A percentile compares a stretch with the other conserved stretches of the same genome.
Evolutionary conservation across 225 moss, liverwort and hornwort species (phyloP).

Genomic region (Pleurozium schreberi): DNA sequence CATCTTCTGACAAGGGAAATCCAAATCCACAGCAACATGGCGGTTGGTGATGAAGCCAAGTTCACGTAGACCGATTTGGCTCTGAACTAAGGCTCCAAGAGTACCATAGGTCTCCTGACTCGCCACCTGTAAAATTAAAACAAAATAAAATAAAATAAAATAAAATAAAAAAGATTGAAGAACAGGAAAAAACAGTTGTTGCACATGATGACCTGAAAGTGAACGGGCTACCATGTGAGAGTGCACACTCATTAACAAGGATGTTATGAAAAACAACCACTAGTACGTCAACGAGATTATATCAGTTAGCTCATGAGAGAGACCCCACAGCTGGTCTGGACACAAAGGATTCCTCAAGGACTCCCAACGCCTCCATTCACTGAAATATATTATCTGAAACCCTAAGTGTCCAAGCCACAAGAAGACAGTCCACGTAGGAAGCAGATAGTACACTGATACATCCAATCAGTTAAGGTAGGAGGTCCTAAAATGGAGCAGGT

Average conservation of each 20-base stretch:
- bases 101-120: conserved; percentile 47
- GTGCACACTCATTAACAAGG: neutral
- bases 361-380: neutral
- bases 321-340: neutral
- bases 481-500: too few species aligned
- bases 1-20: conserved; percentile 45
- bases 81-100: conserved; percentile 44
- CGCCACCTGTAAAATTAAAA: conserved; percentile 15
- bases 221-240: neutral
- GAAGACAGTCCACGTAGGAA: too few species aligned
- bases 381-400: neutral
- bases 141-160: neutral
- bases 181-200: neutral
- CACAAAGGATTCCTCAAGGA: neutral
- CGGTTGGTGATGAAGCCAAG: conserved; percentile 48
- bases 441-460: neutral
- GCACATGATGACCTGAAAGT: neutral
- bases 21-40: conserved; percentile 44
- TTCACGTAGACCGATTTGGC: conserved; percentile 32
- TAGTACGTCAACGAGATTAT: neutral
- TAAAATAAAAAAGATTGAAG: neutral
- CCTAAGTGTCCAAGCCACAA: neutral
- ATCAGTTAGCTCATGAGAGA: neutral
- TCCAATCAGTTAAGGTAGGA: too few species aligned
- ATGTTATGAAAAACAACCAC: neutral